Percentiles rank a stretch among this genome's conserved stretches.
Conservation (phyloP, 164 flowering plant species). For the Piper betle region DNA sequence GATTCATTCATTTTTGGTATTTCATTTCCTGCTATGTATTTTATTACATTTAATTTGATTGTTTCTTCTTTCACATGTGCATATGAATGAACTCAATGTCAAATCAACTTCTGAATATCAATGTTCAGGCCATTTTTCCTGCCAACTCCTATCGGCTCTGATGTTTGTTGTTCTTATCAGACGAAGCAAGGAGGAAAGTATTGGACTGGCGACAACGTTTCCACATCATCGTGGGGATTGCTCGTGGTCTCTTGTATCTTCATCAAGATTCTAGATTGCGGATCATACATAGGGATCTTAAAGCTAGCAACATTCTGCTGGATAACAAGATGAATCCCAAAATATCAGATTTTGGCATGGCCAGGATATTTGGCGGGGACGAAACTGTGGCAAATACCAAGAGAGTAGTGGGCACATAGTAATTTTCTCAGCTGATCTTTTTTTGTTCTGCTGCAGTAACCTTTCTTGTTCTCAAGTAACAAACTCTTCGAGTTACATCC, state of each 20-base stretch:
- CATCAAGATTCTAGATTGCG: conserved; percentile 46
- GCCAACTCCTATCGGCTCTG: no score
- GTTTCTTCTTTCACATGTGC: not conserved
- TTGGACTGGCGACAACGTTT: conserved; percentile 18
- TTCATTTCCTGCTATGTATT: not conserved
- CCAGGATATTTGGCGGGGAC: conserved; percentile 24
- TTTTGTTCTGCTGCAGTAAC: no score
- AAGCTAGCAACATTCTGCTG: conserved; percentile 40
- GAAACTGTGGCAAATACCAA: conserved; percentile 16
- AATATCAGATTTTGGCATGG: conserved; percentile 42
- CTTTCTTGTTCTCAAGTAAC: not conserved
- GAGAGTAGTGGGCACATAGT: conserved; percentile 29
- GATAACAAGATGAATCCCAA: conserved; percentile 38
- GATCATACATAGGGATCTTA: conserved; percentile 51
- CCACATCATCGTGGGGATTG: conserved; percentile 26
- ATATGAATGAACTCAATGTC: not conserved
- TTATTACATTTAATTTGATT: not conserved
- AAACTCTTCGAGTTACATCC: not conserved
- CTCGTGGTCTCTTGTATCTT: conserved; percentile 48
- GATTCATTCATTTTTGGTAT: conserved; percentile 17
- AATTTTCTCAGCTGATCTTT: conserved; percentile 5
- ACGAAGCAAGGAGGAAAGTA: not conserved
- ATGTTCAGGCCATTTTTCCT: not conserved
- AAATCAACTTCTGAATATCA: no score
- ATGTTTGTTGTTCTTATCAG: not conserved